Base-by-base conservation (phyloP, 2,329 filamentous ascomycete species). In the Verticillium tricorpus region DNA sequence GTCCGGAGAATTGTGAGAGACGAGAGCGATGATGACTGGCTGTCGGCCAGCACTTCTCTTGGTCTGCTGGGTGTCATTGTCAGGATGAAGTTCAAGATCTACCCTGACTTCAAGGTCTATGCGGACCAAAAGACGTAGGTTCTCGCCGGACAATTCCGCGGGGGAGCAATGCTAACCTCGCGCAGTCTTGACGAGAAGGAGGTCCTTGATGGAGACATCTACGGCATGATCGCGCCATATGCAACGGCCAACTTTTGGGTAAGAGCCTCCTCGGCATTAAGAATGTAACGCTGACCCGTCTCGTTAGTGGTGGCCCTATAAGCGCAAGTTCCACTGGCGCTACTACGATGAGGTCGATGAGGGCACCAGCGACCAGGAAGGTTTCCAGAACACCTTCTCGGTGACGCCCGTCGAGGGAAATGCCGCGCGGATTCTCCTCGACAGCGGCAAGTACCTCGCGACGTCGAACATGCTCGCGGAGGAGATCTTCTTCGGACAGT, bases 371-470 rank as follows among this genome's bases (percentile, higher is more conserved):
- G 65, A 70, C 39, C 80, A 83, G 64, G 67, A 82, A 63, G 81
- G 79, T 9, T 82, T 82, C 69, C 80, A 83, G 63, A 81, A 78
- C 63, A 83, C 80, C 22, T 83, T 83, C 66, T 82, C 80, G 39
- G 70, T 82, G 28, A 78, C 80, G 0, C 70, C 76, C 12, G 40
- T 78, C 62, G 80, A 82, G 65, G 81, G 75, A 2, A 63, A 64
- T 50, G 68, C 76, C 3, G 79, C 79, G 8, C 71, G 72, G 17
- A 69, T 73, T 5, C 70, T 82, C 28, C 76, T 83, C 34, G 76
- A 83, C 65, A 76, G 73, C 64, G 80, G 80, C 40, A 82, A 82
- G 65, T 75, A 76, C 67, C 70, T 80, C 17, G 66, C 76, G 15
- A 75, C 78, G 12, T 81, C 79, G 57, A 83, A 83, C 72, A 74